Conservation (phyloP, 1,284 basidiomycete species). For the Austroboletus niveus region DNA sequence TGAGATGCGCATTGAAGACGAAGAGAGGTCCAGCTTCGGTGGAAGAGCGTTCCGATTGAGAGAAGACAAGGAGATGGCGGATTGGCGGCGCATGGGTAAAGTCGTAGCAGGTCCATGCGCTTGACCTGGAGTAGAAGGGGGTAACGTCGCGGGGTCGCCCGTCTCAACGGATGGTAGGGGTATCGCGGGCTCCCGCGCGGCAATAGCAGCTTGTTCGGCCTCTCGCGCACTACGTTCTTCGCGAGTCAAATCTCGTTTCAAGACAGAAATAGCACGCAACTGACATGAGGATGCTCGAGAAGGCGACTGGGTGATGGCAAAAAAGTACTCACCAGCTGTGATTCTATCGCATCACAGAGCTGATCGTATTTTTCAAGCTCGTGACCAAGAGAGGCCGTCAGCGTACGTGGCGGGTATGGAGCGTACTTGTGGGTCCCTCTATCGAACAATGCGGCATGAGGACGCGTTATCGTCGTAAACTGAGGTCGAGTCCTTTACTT, state of each 20-base stretch:
- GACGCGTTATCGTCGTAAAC: neutral
- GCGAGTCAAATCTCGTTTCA: conserved; percentile 63
- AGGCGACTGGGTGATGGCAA: neutral
- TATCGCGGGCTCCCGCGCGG: conserved; percentile 30
- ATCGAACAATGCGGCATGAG: neutral
- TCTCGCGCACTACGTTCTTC: conserved; percentile 56
- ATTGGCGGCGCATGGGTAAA: conserved; percentile 52
- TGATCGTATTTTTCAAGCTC: conserved; percentile 77
- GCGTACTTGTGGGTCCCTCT: conserved; percentile 59
- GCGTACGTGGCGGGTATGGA: conserved; percentile 59
- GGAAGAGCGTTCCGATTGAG: conserved; percentile 67
- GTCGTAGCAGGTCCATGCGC: conserved; percentile 29
- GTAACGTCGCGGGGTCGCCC: conserved; percentile 16
- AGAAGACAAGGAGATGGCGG: conserved; percentile 74
- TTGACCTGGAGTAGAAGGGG: conserved; percentile 20
- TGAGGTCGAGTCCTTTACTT: conserved; percentile 22
- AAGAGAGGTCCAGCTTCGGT: conserved; percentile 71
- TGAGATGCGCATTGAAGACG: conserved; percentile 57
- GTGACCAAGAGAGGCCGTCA: conserved; percentile 61
- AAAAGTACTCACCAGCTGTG: conserved; percentile 54
- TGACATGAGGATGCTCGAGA: conserved; percentile 26
- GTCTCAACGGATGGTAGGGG: conserved; percentile 31
- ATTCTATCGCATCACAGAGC: conserved; percentile 70
- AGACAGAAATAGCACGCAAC: conserved; percentile 66
- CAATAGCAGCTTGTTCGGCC: conserved; percentile 42